A percentile compares a stretch with the other conserved stretches of the same genome.
Conservation (phyloP, 352 stramenopile genomes). For the Peronospora tabacina region DNA sequence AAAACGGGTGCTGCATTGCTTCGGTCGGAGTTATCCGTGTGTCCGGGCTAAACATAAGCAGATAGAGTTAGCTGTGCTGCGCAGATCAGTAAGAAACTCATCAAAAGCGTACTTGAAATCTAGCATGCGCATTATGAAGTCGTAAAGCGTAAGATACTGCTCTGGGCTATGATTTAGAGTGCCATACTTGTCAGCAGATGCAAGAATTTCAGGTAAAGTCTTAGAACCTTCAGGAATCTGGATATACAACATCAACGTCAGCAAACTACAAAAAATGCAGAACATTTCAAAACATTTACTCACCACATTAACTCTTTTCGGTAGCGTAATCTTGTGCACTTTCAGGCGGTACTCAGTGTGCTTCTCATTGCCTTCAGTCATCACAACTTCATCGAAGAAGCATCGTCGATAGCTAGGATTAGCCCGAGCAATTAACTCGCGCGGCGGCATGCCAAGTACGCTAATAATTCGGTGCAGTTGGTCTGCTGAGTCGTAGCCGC, state of each 20-base stretch:
- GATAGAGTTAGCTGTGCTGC: slow-evolving; percentile 1
- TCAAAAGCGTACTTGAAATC: slow-evolving; percentile 83
- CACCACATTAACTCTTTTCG: slow-evolving; percentile 30
- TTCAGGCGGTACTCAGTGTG: slow-evolving; percentile 62
- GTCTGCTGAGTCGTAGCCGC: slow-evolving; percentile 92
- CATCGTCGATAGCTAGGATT: slow-evolving; percentile 74
- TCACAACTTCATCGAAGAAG: slow-evolving; percentile 89
- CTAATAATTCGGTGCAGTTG: slow-evolving; percentile 95
- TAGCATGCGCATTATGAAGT: slow-evolving; percentile 92
- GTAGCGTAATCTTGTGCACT: slow-evolving; percentile 40
- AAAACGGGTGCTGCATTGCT: slow-evolving; percentile 92
- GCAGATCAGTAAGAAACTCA: not conserved
- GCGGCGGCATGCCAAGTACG: slow-evolving; percentile 91
- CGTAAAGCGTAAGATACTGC: slow-evolving; percentile 90
- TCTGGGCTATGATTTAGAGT: slow-evolving; percentile 59
- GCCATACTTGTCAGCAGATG: slow-evolving; percentile 34
- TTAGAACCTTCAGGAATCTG: slow-evolving; percentile 34
- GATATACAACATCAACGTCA: slow-evolving; percentile 7
- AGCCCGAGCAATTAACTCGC: slow-evolving; percentile 85
- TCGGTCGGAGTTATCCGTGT: slow-evolving; percentile 88
- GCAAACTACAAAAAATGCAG: not conserved
- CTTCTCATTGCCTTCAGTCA: slow-evolving; percentile 47
- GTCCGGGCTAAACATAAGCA: slow-evolving; percentile 40
- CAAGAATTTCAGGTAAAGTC: slow-evolving; percentile 53
- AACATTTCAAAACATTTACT: slow-evolving; percentile 6